Evolutionary conservation across 257 asterid genomes (phyloP).

Genomic region (Forsythia viridissima): DNA sequence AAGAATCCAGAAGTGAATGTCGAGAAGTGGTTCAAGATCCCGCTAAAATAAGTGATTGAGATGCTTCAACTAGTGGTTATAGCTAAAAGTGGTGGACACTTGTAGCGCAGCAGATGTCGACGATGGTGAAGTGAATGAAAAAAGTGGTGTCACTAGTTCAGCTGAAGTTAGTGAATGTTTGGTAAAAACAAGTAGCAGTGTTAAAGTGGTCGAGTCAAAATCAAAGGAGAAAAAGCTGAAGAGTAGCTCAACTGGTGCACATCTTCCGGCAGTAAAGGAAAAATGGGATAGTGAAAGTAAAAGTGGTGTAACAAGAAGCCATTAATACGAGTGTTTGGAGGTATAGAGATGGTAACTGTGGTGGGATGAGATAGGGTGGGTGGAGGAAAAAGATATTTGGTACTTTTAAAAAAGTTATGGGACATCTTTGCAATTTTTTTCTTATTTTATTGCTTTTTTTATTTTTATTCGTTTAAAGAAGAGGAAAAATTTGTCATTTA

Average conservation of each 20-base stretch:
- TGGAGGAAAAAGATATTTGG: too few species aligned
- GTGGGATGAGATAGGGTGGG: too few species aligned
- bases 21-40: background rate
- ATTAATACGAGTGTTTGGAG: too few species aligned
- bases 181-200: slow-evolving; percentile 13
- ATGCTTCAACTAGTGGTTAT: background rate
- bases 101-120: slow-evolving; percentile 12
- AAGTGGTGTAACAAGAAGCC: background rate
- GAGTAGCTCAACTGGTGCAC: slow-evolving; percentile 20
- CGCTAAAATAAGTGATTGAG: background rate
- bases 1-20: slow-evolving; percentile 18
- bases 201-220: slow-evolving; percentile 25
- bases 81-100: slow-evolving; percentile 7
- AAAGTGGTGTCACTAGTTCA: background rate
- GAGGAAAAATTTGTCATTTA: too few species aligned
- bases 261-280: slow-evolving; percentile 30
- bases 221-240: slow-evolving; percentile 39
- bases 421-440: too few species aligned
- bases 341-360: too few species aligned
- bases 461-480: too few species aligned
- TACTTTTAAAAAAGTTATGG: too few species aligned
- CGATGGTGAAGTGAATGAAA: slow-evolving; percentile 13
- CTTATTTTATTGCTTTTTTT: too few species aligned
- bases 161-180: background rate
- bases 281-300: slow-evolving; percentile 23